phyloP scores from a whole-genome alignment of 2,329 filamentous ascomycete genomes.

The Hortaea sp. region DNA sequence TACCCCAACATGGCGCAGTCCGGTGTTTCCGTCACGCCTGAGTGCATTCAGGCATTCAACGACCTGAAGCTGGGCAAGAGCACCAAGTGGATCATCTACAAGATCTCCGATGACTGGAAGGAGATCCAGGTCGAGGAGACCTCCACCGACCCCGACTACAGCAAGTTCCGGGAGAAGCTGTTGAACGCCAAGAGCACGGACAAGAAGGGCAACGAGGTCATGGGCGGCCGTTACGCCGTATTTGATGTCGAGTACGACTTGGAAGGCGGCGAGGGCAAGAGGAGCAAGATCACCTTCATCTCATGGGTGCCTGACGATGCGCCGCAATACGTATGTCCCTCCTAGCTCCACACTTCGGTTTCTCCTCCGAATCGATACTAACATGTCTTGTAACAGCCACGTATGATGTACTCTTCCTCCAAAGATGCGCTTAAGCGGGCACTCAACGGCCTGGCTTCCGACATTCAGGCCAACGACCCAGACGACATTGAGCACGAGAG shows the following conservation, averaged over 20 bases:
- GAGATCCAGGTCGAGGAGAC: slow-evolving; percentile 71
- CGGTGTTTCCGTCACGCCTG: slow-evolving; percentile 54
- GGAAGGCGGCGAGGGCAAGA: slow-evolving; percentile 60
- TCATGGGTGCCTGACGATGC: slow-evolving; percentile 77
- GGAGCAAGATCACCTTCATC: slow-evolving; percentile 70
- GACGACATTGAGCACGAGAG: slow-evolving; percentile 72
- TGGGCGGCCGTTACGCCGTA: slow-evolving; percentile 70
- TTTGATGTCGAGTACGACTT: slow-evolving; percentile 76
- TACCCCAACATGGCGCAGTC: slow-evolving; percentile 36
- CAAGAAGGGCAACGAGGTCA: slow-evolving; percentile 47
- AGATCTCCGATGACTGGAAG: slow-evolving; percentile 74
- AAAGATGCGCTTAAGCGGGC: slow-evolving; percentile 77
- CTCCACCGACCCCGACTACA: slow-evolving; percentile 57
- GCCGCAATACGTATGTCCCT: slow-evolving; percentile 55
- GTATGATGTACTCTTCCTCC: slow-evolving; percentile 85
- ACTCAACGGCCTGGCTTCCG: slow-evolving; percentile 62
- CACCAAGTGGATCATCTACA: slow-evolving; percentile 77
- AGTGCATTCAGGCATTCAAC: slow-evolving; percentile 63
- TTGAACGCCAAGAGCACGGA: slow-evolving; percentile 62
- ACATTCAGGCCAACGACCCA: slow-evolving; percentile 74
- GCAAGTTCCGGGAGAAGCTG: slow-evolving; percentile 66
- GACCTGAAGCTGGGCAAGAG: slow-evolving; percentile 74
- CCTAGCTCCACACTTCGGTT: background rate
- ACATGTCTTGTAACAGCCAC: slow-evolving; percentile 44
- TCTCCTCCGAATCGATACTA: background rate